A percentile compares a stretch with the other conserved stretches of the same genome.
Evolutionary conservation across 2,329 filamentous ascomycete species (phyloP).

Genomic region (Ilyonectria sp.): DNA sequence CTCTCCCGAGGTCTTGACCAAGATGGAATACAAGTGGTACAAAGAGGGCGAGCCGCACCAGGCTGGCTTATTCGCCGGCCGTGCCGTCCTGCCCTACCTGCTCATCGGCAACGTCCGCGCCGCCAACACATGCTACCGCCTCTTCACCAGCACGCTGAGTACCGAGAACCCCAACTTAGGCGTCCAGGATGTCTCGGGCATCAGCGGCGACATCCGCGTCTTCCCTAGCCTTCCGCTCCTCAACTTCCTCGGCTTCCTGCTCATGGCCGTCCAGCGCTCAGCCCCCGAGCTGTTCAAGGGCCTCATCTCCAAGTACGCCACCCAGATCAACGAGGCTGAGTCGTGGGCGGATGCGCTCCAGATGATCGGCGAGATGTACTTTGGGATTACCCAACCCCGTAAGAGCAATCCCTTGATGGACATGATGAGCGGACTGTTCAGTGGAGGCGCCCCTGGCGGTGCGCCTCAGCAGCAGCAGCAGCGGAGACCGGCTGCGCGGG

Average conservation of each 20-base stretch:
- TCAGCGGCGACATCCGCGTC: conserved; percentile 80
- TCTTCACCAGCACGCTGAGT: conserved; percentile 64
- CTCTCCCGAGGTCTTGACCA: conserved; percentile 84
- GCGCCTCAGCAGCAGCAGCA: conserved; percentile 53
- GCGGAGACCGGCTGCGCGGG: conserved; percentile 60
- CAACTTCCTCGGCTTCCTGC: conserved; percentile 90
- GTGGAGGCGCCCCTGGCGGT: conserved; percentile 75
- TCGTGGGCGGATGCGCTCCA: conserved; percentile 88
- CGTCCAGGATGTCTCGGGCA: conserved; percentile 85
- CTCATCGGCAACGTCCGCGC: conserved; percentile 91
- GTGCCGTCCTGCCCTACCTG: conserved; percentile 91
- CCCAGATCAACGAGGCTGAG: conserved; percentile 82
- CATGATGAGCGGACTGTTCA: conserved; percentile 98
- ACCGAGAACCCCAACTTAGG: conserved; percentile 68
- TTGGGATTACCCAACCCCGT: conserved; percentile 88
- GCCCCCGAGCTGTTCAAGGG: conserved; percentile 85
- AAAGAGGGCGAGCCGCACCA: conserved; percentile 88
- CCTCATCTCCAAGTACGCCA: conserved; percentile 84
- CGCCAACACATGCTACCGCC: conserved; percentile 84
- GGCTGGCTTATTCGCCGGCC: conserved; percentile 87
- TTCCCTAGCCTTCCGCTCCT: conserved; percentile 94
- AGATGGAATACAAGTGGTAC: conserved; percentile 96
- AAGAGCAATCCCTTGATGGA: conserved; percentile 95
- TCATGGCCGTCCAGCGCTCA: conserved; percentile 87
- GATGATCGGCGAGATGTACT: conserved; percentile 96